Percentiles rank a stretch among this genome's conserved stretches.
Evolutionary conservation across 1,284 basidiomycete genomes (phyloP).

Genomic region (Ceratobasidium papillatum): DNA sequence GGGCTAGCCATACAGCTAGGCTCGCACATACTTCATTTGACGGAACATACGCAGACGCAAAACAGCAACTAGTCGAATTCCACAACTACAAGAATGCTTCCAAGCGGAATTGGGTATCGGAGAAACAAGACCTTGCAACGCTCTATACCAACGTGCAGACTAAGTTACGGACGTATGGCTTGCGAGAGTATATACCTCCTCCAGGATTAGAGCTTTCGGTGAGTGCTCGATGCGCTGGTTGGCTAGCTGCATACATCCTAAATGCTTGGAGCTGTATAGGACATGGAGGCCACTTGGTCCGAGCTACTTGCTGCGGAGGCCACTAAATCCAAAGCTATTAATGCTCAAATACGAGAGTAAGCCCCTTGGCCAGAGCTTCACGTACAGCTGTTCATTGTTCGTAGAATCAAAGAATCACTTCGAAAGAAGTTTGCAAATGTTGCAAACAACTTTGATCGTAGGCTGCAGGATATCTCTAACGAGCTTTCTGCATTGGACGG

Average conservation of each 20-base stretch:
- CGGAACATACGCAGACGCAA: constrained; percentile 80
- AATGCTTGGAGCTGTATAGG: constrained; percentile 52
- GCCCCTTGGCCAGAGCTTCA: constrained; percentile 50
- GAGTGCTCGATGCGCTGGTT: constrained; percentile 47
- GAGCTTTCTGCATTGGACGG: constrained; percentile 82
- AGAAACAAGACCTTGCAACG: constrained; percentile 88
- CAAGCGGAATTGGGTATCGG: constrained; percentile 88
- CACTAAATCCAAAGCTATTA: constrained; percentile 81
- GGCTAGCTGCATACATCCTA: background rate
- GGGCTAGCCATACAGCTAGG: constrained; percentile 24
- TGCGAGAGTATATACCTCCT: constrained; percentile 85
- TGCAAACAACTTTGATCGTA: constrained; percentile 85
- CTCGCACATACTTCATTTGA: constrained; percentile 28
- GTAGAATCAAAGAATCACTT: constrained; percentile 84
- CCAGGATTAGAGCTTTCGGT: constrained; percentile 71
- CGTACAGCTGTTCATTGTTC: background rate
- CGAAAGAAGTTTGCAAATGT: constrained; percentile 84
- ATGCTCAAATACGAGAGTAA: constrained; percentile 89
- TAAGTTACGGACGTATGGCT: constrained; percentile 89
- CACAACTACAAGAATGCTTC: constrained; percentile 84
- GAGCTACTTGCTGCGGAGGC: constrained; percentile 79
- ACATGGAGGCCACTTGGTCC: constrained; percentile 85
- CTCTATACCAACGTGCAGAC: constrained; percentile 95
- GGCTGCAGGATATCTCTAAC: constrained; percentile 74
- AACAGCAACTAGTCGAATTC: constrained; percentile 77